Evolutionary conservation across 768 basidiomycete species (phyloP).

Genomic region (Neoboletus brunneissimus): DNA sequence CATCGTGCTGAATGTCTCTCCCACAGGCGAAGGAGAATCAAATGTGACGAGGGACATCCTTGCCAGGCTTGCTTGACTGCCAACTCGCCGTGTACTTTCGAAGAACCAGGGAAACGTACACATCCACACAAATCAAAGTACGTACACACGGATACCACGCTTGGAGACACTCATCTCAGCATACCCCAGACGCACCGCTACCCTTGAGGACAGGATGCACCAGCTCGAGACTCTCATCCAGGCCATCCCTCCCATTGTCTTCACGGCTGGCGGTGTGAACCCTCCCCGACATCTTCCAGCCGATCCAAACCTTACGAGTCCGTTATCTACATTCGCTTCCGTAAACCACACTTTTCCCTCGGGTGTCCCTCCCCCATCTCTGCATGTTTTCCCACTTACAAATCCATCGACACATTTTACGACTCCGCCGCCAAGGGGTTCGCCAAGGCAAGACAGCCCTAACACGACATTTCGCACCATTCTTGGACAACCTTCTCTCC

Average conservation of each 20-base stretch:
- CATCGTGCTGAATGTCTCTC: not conserved
- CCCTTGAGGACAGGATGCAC: slow-evolving; percentile 86
- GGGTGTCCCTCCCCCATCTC: slow-evolving; percentile 74
- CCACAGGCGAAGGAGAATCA: slow-evolving; percentile 72
- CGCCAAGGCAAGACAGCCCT: slow-evolving; percentile 48
- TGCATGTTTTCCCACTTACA: slow-evolving; percentile 74
- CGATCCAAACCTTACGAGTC: slow-evolving; percentile 32
- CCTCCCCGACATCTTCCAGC: slow-evolving; percentile 35
- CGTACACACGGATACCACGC: slow-evolving; percentile 28
- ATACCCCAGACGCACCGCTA: slow-evolving; percentile 62
- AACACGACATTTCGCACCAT: slow-evolving; percentile 40
- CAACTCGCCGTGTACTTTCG: slow-evolving; percentile 79
- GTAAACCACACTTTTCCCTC: slow-evolving; percentile 42
- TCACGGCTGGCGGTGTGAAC: slow-evolving; percentile 53
- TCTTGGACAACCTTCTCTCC: slow-evolving; percentile 35
- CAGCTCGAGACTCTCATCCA: slow-evolving; percentile 83
- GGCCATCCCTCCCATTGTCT: slow-evolving; percentile 79
- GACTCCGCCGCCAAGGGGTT: slow-evolving; percentile 39
- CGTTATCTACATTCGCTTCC: slow-evolving; percentile 39
- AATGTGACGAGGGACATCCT: slow-evolving; percentile 86
- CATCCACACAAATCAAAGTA: slow-evolving; percentile 89
- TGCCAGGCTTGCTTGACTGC: slow-evolving; percentile 86
- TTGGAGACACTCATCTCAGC: slow-evolving; percentile 7
- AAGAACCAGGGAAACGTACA: slow-evolving; percentile 81
- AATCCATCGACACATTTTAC: slow-evolving; percentile 81